Evolutionary conservation across 768 basidiomycete species (phyloP).

Genomic region (Suillus sp.): DNA sequence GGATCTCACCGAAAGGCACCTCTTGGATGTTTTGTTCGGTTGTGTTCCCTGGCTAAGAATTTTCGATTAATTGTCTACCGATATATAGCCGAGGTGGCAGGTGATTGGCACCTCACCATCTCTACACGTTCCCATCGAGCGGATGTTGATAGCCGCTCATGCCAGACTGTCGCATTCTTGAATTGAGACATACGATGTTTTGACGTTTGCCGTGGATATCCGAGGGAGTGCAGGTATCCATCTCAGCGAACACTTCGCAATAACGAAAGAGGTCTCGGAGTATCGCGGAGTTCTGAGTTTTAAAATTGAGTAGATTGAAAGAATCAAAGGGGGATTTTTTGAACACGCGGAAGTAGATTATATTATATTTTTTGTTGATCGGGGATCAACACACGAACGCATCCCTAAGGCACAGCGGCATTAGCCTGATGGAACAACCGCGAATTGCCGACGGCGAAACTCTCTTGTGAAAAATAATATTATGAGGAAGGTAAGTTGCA

Average conservation of each 20-base stretch:
- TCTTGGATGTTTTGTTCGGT: background rate
- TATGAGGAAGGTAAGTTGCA: background rate
- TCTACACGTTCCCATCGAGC: background rate
- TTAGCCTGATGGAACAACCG: slow-evolving; percentile 28
- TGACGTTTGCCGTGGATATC: slow-evolving; percentile 15
- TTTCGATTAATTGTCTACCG: slow-evolving; percentile 9
- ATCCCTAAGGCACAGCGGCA: slow-evolving; percentile 34
- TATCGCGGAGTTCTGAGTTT: slow-evolving; percentile 34
- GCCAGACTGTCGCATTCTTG: too few relatives aligned
- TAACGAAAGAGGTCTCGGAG: slow-evolving; percentile 11
- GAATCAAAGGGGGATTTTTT: slow-evolving; percentile 13
- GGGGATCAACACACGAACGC: slow-evolving; percentile 58
- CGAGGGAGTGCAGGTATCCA: too few relatives aligned
- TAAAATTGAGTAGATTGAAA: slow-evolving; percentile 17
- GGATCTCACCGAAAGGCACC: slow-evolving; percentile 9
- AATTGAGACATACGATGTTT: too few relatives aligned
- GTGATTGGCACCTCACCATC: slow-evolving; percentile 7
- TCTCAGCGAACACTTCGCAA: slow-evolving; percentile 24
- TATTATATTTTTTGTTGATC: slow-evolving; percentile 49
- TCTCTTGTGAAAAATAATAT: slow-evolving; percentile 13
- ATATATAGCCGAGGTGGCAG: slow-evolving; percentile 8
- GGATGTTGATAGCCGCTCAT: slow-evolving; percentile 8
- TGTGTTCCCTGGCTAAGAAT: slow-evolving; percentile 7
- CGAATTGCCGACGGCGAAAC: slow-evolving; percentile 28
- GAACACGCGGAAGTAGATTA: slow-evolving; percentile 36